phyloP scores from a whole-genome alignment of 345 rosid species.

The Populus tremula region DNA sequence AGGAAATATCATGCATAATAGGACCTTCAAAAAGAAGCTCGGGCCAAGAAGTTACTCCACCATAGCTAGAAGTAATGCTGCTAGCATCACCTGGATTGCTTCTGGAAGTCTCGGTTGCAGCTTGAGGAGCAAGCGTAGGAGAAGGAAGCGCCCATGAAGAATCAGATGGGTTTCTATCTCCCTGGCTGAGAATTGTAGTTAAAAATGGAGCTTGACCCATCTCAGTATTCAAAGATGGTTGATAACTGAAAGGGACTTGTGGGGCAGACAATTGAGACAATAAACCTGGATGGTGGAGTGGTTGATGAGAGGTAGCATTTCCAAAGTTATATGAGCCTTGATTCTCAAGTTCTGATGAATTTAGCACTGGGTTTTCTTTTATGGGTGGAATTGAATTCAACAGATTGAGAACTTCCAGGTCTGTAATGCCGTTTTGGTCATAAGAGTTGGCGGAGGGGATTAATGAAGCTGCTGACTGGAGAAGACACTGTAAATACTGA shows the following conservation, averaged over 20 bases:
- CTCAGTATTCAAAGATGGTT: conserved; percentile 41
- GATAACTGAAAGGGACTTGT: conserved; percentile 53
- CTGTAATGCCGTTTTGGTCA: conserved; percentile 32
- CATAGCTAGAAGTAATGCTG: conserved; percentile 40
- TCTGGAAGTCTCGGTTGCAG: conserved; percentile 27
- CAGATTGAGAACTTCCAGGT: conserved; percentile 35
- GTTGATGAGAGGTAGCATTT: conserved; percentile 41
- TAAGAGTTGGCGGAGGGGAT: conserved; percentile 2
- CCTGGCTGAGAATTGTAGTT: conserved; percentile 24
- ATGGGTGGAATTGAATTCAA: conserved; percentile 14
- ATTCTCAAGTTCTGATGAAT: conserved; percentile 25
- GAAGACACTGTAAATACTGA: conserved; percentile 44
- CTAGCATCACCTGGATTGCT: conserved; percentile 45
- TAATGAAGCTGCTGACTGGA: conserved; percentile 37
- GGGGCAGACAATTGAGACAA: conserved; percentile 41
- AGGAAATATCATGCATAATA: conserved; percentile 38
- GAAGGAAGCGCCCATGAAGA: conserved; percentile 34
- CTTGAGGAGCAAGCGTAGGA: conserved; percentile 12
- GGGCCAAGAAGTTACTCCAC: conserved; percentile 43
- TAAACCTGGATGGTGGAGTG: conserved; percentile 43
- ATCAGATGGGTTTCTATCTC: conserved; percentile 19
- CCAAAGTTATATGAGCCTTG: conserved; percentile 26
- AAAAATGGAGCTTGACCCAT: conserved; percentile 25
- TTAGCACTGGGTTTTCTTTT: conserved; percentile 20
- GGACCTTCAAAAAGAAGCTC: conserved; percentile 42